Evolutionary conservation across 768 basidiomycete genomes (phyloP), one percentile per base, ranked within the genome.

Genomic region (Neoboletus subvelutipes): DNA sequence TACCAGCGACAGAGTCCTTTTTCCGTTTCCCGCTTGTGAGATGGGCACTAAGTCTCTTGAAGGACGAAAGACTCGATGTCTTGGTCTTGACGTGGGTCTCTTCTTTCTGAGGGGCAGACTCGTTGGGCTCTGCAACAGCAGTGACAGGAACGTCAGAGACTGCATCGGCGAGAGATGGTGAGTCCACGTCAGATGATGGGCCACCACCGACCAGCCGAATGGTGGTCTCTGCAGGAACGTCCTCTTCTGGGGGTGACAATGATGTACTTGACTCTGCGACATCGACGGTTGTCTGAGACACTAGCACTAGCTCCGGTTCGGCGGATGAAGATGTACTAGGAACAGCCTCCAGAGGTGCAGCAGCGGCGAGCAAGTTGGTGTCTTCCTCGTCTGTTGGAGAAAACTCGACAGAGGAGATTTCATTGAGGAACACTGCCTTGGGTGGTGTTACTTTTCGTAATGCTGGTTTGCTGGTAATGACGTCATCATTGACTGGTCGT

Each of bases 141-240:
- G 77, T 54, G 3, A 78, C 75, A 22, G 67, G 71, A 18, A 69
- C 62, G 45, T 82, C 79, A n/a, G 75, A 64, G 28, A 50, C 77
- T 24, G 71, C 61, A 29, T 67, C 73, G 18, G 67, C 73, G 18
- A 75, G 56, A 13, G 72, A 66, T 9, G 68, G 45, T 10, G 66
- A 67, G n/a, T 73, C 71, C 42, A 69, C 68, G 22, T 40, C 53
- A 8, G 57, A 60, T 10, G 74, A 70, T 18, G 82, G 82, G 20
- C 80, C 80, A 2, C 78, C 81, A 20, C 84, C 85, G n/a, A 87
- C 78, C 15, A 87, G 68, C 43, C 83, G 81, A 50, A 87, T 77
- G 13, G 82, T 84, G 12, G 77, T 72, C 45, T 77, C 76, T 20
- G 76, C 65, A 28, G 60, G 45, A 18, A 58, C 60, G 17, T 65